These are phyloP conservation scores for Musa balbisiana DNA, from an alignment of 202 grass and related monocot species.

Conservation along the genomic window DNA sequence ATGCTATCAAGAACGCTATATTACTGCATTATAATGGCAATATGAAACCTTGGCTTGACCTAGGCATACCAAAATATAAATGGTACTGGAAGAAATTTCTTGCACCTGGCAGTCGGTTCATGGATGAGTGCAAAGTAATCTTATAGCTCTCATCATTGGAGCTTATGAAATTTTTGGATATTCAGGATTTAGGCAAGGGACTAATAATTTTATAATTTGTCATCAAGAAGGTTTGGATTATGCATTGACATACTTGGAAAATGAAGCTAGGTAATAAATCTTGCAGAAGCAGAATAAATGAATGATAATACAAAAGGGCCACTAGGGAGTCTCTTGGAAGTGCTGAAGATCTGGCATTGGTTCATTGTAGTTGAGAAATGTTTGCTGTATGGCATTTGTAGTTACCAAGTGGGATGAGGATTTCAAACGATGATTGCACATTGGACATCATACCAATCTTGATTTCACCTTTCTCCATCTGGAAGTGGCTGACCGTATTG, in stretches of 20 bases:
- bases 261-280: no score
- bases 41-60: slow-evolving; percentile 96
- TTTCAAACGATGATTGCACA: no score
- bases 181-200: neutral
- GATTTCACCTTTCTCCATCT: no score
- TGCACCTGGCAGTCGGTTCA: slow-evolving; percentile 59
- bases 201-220: neutral
- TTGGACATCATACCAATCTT: no score
- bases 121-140: slow-evolving; percentile 95
- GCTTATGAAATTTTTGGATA: neutral
- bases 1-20: slow-evolving; percentile 33
- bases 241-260: neutral
- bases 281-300: no score
- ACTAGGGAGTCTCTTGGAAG: no score
- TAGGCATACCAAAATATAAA: slow-evolving; percentile 83
- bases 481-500: no score
- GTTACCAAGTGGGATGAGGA: no score
- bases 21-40: slow-evolving; percentile 91
- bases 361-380: no score
- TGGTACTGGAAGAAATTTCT: slow-evolving; percentile 88
- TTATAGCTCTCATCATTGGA: slow-evolving; percentile 34
- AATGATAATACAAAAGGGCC: no score
- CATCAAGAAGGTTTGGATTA: neutral
- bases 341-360: no score
- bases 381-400: no score